Percentiles rank a stretch among this genome's conserved stretches.
These are phyloP conservation scores for Tolypocladium album DNA, from an alignment of 2,329 filamentous ascomycete genomes.

Conservation along the genomic window DNA sequence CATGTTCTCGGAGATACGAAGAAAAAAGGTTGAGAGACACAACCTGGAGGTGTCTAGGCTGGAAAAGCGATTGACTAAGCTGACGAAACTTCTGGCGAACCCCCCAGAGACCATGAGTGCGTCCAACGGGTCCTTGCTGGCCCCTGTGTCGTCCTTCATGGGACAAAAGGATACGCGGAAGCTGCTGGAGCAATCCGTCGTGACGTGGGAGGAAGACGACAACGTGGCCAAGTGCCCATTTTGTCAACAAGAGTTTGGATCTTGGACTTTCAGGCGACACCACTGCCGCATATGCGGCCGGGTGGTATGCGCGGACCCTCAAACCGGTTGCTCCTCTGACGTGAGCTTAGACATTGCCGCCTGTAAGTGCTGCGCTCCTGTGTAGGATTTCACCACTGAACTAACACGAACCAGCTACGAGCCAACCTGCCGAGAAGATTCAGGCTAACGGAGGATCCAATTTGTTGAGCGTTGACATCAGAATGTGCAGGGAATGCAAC, in stretches of 20 bases:
- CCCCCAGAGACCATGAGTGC: slow-evolving; percentile 54
- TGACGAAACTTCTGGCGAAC: slow-evolving; percentile 74
- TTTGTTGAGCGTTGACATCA: slow-evolving; percentile 64
- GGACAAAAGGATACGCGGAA: slow-evolving; percentile 70
- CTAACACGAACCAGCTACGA: slow-evolving; percentile 6
- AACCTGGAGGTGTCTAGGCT: slow-evolving; percentile 80
- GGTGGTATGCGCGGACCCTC: slow-evolving; percentile 82
- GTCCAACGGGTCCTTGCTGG: slow-evolving; percentile 42
- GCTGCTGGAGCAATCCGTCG: slow-evolving; percentile 77
- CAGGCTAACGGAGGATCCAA: slow-evolving; percentile 13
- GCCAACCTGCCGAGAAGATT: slow-evolving; percentile 30
- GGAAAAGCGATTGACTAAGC: slow-evolving; percentile 82
- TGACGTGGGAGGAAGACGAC: slow-evolving; percentile 90
- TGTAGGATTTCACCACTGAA: background rate
- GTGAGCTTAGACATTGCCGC: slow-evolving; percentile 66
- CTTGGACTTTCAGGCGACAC: slow-evolving; percentile 85
- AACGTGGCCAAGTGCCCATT: slow-evolving; percentile 76
- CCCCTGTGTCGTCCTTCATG: slow-evolving; percentile 49
- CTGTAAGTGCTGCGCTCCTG: slow-evolving; percentile 22
- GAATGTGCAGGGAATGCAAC: slow-evolving; percentile 87
- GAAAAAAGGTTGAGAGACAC: slow-evolving; percentile 71
- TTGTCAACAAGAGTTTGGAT: slow-evolving; percentile 90
- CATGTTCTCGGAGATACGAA: slow-evolving; percentile 60
- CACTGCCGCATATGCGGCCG: slow-evolving; percentile 90
- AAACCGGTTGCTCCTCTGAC: slow-evolving; percentile 76